Evolutionary conservation across 768 basidiomycete genomes (phyloP), one percentile per base, ranked within the genome.

Genomic region (Tylopilus subfusipes): DNA sequence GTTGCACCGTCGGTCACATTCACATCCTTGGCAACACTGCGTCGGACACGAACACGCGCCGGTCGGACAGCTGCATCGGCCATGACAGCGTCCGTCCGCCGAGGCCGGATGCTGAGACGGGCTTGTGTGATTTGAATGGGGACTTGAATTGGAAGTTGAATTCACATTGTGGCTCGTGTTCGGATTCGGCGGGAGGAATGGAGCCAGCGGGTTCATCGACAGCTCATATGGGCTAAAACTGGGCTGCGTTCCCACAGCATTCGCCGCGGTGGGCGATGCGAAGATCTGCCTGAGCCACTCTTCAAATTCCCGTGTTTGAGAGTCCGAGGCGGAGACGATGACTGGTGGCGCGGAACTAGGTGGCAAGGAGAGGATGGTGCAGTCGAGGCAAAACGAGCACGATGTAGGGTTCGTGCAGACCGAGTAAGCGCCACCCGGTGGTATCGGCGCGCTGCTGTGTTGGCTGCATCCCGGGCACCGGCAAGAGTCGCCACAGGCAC

Each of bases 401-500:
- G 70, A 68, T 12, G 62, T 58, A 3, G 76, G 75, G 51, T 75
- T 71, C 6, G 56, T 54, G 54, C 78, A 79, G 2, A 68, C 55
- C 31, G 65, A 76, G 73, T 54, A 68, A 33, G 56, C 71, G 58
- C 39, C 76, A 69, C 68, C 76, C 66, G 55, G 68, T 47, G 64
- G 69, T 2, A 78, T 69, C 11, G 68, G 64, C n/a, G 70, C 56
- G 25, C 66, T 74, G 34, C 68, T 79, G 58, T 87, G 84, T 39
- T 84, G 75, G 44, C 77, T 64, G 58, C 86, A 88, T 8, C 86
- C 86, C 1, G 84, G 80, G 58, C 86, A 89, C 19, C 74, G 68
- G 64, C 86, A 88, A 3, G 69, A 71, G 48, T 82, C 78, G 22
- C 86, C 86, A 60, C 87, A 89, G 24, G 76, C 75, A 63, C 87